These are phyloP conservation scores for Lentinula guzmanii DNA, from an alignment of 768 basidiomycete genomes.

Conservation along the genomic window DNA sequence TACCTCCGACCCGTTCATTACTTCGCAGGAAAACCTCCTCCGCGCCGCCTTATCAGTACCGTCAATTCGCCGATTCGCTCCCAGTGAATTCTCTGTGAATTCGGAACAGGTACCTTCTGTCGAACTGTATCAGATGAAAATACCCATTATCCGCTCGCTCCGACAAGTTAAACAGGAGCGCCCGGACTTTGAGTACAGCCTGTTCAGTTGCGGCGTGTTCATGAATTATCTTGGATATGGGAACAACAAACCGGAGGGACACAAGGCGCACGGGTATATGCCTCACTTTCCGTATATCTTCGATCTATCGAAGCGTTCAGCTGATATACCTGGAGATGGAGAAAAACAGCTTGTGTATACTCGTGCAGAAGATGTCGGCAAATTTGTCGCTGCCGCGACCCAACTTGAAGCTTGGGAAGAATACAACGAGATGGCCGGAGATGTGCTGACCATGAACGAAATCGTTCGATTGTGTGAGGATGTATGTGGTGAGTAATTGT, in stretches of 20 bases:
- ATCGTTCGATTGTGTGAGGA: background rate
- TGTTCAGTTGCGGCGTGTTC: background rate
- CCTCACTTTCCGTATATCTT: background rate
- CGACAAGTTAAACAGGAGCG: slow-evolving; percentile 1
- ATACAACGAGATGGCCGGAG: slow-evolving; percentile 1
- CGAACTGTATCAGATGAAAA: background rate
- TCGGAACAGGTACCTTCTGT: slow-evolving; percentile 2
- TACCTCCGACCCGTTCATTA: background rate
- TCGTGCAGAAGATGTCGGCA: slow-evolving; percentile 3
- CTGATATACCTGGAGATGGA: slow-evolving; percentile 6
- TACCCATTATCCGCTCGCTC: background rate
- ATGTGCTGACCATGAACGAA: slow-evolving; percentile 3
- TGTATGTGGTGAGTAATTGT: background rate
- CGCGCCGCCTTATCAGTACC: background rate
- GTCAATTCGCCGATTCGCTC: slow-evolving; percentile 1
- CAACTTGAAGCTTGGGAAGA: slow-evolving; percentile 5
- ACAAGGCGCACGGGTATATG: slow-evolving; percentile 1
- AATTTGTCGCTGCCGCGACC: slow-evolving; percentile 2
- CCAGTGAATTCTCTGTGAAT: slow-evolving; percentile 4
- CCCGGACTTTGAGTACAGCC: slow-evolving; percentile 1
- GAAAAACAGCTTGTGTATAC: background rate
- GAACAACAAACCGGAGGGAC: slow-evolving; percentile 1
- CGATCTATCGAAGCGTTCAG: slow-evolving; percentile 1
- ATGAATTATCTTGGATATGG: slow-evolving; percentile 4
- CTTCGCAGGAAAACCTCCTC: slow-evolving; percentile 2